Base-by-base conservation (phyloP, 768 basidiomycete species). In the Suillus subaureus region DNA sequence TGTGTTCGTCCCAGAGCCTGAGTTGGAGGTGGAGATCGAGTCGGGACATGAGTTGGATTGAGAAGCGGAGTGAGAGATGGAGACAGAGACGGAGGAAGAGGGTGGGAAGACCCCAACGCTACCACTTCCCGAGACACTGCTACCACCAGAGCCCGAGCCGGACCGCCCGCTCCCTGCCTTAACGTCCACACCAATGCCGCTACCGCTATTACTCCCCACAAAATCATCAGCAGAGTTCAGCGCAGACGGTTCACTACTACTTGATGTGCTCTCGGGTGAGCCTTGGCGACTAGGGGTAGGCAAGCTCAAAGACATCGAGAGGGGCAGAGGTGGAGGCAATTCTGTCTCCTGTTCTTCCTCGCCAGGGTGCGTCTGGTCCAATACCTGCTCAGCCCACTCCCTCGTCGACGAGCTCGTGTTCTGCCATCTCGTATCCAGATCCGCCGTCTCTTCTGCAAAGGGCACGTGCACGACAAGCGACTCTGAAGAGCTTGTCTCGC, bases 351-450 rank as follows among this genome's bases (percentile, higher is more conserved):
- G 67, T 31, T 16, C 39, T 16, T 37, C 69, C 37, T 61, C 42
- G 21, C 9, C 64, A 21, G 43, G 61, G 43, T 70, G 68, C 3
- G 76, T 77, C 66, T 79, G 74, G 61, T 79, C 75, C 9, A 72
- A 74, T 9, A 81, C 77, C 61, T 77, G 77, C 68, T 85, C 81
- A 16, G 79, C 84, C 85, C 85, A 86, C 63, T 79, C 76, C 61
- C 78, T 77, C 18, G 84, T 85, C 35, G 76, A 70, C 31, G 70
- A 69, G 31, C 70, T 60, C 37, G 70, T 66, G 31, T 66, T 58
- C 35, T 71, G 69, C 72, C 71, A 71, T 9, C 62, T 31, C 31
- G 64, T 61, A 37, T 73, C 70, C 47, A 69, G 60, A 16, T 68
- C 71, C 63, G 71, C 72, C 3, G 57, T 23, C 9, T 23, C 9